Percentiles rank a stretch among this genome's conserved stretches.
Evolutionary conservation across 805 yeast species (phyloP).

Genomic region (Kuraishia borneana): DNA sequence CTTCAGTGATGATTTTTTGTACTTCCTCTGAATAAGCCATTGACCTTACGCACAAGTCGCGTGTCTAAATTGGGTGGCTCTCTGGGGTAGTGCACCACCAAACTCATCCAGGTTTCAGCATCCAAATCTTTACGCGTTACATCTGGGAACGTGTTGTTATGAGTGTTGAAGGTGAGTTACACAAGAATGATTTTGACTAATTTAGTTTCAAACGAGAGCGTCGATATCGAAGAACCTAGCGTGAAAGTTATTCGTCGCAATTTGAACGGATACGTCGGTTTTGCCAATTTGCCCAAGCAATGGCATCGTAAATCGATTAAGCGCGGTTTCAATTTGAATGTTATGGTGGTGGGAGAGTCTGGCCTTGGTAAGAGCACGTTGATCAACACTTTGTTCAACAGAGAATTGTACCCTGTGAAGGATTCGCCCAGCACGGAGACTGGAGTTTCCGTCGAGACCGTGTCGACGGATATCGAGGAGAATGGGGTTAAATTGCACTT

Average conservation of each 20-base stretch:
- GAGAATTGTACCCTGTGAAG: constrained; percentile 35
- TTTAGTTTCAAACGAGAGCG: no score
- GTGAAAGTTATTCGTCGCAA: constrained; percentile 68
- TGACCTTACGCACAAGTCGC: no score
- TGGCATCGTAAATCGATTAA: constrained; percentile 93
- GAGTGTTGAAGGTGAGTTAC: no score
- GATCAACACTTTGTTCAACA: constrained; percentile 80
- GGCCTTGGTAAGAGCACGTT: constrained; percentile 93
- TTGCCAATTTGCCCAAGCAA: constrained; percentile 95
- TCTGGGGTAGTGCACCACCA: no score
- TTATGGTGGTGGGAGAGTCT: constrained; percentile 83
- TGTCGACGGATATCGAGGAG: constrained; percentile 73
- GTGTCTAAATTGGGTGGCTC: no score
- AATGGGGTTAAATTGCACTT: constrained; percentile 82
- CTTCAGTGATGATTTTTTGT: constrained; percentile 41
- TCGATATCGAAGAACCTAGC: constrained; percentile 23
- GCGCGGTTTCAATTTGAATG: constrained; percentile 80
- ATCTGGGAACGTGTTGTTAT: no score
- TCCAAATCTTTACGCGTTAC: no score
- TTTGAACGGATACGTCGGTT: constrained; percentile 88
- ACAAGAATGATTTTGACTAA: no score
- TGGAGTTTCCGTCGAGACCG: constrained; percentile 47
- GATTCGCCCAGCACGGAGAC: constrained; percentile 24
- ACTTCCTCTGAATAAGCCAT: constrained; percentile 27
- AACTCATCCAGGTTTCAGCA: no score